These are phyloP conservation scores for Solanum gracilifrons DNA, from an alignment of 257 asterid species.

Conservation along the genomic window DNA sequence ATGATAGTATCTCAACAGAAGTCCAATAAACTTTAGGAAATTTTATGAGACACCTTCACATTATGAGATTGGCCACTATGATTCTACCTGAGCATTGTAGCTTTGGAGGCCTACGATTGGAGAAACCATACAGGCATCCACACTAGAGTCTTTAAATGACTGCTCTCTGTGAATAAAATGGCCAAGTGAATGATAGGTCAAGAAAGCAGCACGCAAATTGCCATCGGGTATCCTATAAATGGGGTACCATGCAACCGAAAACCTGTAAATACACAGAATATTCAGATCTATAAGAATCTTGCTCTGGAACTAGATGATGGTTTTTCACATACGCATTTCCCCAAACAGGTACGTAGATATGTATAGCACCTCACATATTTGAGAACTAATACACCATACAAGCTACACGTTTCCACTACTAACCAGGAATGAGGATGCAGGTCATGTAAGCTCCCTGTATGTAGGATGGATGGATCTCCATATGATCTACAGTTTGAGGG, in stretches of 20 bases:
- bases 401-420: background rate
- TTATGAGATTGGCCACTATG: background rate
- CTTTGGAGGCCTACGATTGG: slow-evolving; percentile 17
- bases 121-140: slow-evolving; percentile 7
- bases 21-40: background rate
- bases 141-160: background rate
- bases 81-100: slow-evolving; percentile 20
- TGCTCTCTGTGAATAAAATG: slow-evolving; percentile 10
- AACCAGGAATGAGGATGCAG: slow-evolving; percentile 18
- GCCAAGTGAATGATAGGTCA: slow-evolving; percentile 24
- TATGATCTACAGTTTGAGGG: slow-evolving; percentile 4
- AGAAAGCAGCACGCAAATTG: slow-evolving; percentile 19
- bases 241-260: slow-evolving; percentile 25
- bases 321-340: background rate
- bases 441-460: slow-evolving; percentile 2
- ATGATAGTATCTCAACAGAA: background rate
- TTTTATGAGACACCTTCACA: background rate
- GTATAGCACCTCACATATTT: background rate
- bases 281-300: background rate
- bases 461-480: slow-evolving; percentile 16
- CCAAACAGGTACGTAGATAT: background rate
- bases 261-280: slow-evolving; percentile 10
- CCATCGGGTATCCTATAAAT: slow-evolving; percentile 22
- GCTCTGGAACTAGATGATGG: background rate
- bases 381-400: background rate